phyloP scores from a whole-genome alignment of 805 yeast genomes.

The Teunomyces atbi region DNA sequence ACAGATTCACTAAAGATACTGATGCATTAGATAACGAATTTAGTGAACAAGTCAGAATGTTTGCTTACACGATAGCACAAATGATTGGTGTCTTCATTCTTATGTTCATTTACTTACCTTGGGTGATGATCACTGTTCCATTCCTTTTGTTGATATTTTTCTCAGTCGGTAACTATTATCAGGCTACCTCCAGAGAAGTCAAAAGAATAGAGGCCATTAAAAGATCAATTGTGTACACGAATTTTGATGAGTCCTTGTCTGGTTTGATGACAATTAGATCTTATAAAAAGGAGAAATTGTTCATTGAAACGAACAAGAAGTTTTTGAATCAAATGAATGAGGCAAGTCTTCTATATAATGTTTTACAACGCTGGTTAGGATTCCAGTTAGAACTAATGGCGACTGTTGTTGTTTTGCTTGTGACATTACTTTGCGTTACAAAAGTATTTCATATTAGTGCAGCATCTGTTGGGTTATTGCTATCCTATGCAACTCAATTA shows the following conservation, averaged over 20 bases:
- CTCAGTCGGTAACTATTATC: slow-evolving; percentile 52
- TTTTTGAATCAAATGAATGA: slow-evolving; percentile 62
- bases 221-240: slow-evolving; percentile 66
- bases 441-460: slow-evolving; percentile 56
- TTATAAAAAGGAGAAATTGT: slow-evolving; percentile 46
- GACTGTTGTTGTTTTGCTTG: slow-evolving; percentile 47
- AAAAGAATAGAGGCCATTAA: slow-evolving; percentile 72
- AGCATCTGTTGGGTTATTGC: slow-evolving; percentile 63
- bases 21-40: slow-evolving; percentile 80
- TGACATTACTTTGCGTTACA: slow-evolving; percentile 57
- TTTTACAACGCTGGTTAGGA: slow-evolving; percentile 72
- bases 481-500: slow-evolving; percentile 57
- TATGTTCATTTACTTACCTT: slow-evolving; percentile 69
- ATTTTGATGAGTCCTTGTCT: slow-evolving; percentile 65
- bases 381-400: slow-evolving; percentile 58
- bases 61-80: slow-evolving; percentile 51
- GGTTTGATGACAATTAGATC: slow-evolving; percentile 67
- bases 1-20: slow-evolving; percentile 84
- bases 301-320: slow-evolving; percentile 44
- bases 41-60: slow-evolving; percentile 62
- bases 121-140: slow-evolving; percentile 66
- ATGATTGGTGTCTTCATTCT: slow-evolving; percentile 62
- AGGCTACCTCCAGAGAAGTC: slow-evolving; percentile 70
- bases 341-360: slow-evolving; percentile 59
- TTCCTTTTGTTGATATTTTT: slow-evolving; percentile 46